Percentiles rank a stretch among this genome's conserved stretches.
phyloP scores from a whole-genome alignment of 345 rosid genomes.

The Lepidium aucheri region DNA sequence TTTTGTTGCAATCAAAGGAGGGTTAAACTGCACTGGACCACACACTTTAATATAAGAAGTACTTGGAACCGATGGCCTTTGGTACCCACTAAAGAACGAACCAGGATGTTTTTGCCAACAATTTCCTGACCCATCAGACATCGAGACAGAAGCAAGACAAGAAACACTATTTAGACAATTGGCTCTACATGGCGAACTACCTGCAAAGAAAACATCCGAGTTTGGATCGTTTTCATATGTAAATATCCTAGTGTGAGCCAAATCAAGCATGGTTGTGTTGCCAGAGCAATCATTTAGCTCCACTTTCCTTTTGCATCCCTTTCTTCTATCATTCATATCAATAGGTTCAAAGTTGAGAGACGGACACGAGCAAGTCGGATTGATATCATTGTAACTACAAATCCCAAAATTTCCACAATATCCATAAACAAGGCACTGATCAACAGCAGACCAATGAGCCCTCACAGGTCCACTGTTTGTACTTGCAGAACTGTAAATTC shows the following conservation, averaged over 20 bases:
- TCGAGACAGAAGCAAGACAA: slow-evolving; percentile 46
- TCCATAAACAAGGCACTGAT: slow-evolving; percentile 55
- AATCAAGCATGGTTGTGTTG: slow-evolving; percentile 38
- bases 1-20: background rate
- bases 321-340: slow-evolving; percentile 38
- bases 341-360: slow-evolving; percentile 47
- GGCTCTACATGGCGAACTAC: slow-evolving; percentile 38
- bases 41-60: slow-evolving; percentile 59
- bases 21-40: slow-evolving; percentile 37
- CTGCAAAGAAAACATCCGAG: slow-evolving; percentile 25
- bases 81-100: slow-evolving; percentile 47
- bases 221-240: slow-evolving; percentile 25
- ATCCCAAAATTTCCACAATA: slow-evolving; percentile 56
- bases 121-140: slow-evolving; percentile 50
- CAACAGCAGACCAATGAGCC: slow-evolving; percentile 44
- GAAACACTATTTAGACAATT: slow-evolving; percentile 37
- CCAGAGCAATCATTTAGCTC: slow-evolving; percentile 43
- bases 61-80: slow-evolving; percentile 37
- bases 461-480: slow-evolving; percentile 16
- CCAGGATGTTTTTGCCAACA: slow-evolving; percentile 49
- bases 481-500: slow-evolving; percentile 37
- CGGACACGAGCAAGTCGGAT: slow-evolving; percentile 53
- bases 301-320: slow-evolving; percentile 50
- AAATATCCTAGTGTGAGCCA: slow-evolving; percentile 36
- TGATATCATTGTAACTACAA: slow-evolving; percentile 39